Percentiles rank a stretch among this genome's conserved stretches.
These are phyloP conservation scores for Neofusicoccum cordaticola DNA, from an alignment of 2,329 filamentous ascomycete genomes.

Conservation along the genomic window DNA sequence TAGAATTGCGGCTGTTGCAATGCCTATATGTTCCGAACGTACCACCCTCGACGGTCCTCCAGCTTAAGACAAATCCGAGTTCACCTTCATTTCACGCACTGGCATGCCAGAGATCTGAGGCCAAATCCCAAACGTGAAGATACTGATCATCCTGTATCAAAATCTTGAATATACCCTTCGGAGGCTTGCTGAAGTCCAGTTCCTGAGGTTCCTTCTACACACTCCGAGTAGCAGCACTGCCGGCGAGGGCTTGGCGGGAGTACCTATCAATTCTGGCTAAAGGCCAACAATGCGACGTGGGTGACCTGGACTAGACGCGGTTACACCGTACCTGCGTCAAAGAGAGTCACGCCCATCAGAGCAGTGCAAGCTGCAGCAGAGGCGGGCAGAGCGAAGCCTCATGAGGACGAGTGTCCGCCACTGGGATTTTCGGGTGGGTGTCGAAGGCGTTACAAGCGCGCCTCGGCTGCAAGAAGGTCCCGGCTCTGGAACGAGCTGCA, in stretches of 20 bases:
- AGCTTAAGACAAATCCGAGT: no score
- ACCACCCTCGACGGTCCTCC: no score
- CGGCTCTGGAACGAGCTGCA: neutral
- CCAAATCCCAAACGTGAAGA: neutral
- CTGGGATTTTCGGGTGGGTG: neutral
- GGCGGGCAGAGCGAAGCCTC: neutral
- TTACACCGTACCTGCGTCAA: constrained; percentile 7
- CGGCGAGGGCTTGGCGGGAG: neutral
- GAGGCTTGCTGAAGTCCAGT: neutral
- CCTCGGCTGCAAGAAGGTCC: neutral
- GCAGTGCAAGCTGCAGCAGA: neutral
- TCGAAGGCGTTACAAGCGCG: constrained; percentile 8
- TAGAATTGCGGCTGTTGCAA: no score
- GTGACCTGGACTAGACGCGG: neutral
- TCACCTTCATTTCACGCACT: neutral
- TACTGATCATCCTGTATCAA: neutral
- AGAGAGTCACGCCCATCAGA: neutral
- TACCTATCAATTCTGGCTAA: neutral
- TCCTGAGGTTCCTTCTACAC: neutral
- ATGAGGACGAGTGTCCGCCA: neutral
- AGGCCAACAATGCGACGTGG: neutral
- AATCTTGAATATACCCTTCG: neutral
- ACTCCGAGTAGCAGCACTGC: neutral
- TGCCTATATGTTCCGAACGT: no score
- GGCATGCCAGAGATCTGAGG: neutral